Base-by-base conservation (phyloP, 2,329 filamentous ascomycete genomes). In the Epicoccum nigrum region DNA sequence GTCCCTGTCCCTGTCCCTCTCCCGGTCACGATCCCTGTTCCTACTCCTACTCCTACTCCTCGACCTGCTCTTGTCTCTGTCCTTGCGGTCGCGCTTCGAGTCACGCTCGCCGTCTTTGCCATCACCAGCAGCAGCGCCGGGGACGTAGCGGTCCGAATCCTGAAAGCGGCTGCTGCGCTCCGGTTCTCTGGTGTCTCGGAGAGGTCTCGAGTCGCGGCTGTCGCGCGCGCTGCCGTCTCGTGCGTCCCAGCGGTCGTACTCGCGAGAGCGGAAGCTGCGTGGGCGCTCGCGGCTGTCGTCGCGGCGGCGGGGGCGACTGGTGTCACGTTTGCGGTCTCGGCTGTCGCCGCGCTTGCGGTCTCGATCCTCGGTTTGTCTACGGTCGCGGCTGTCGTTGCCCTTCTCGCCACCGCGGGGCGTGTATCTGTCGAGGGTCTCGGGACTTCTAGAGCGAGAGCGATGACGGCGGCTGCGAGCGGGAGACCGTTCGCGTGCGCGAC, bases 221-320 rank as follows among this genome's bases (percentile, higher is more conserved):
- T 47, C 43, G 9, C 43, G 45, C 3, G 43, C 27, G 27, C 37
- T 31, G 3, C 49, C 38, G 21, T 52, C 43, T 13, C 63, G 62
- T 7, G 58, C 62, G 15, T 69, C 67, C 64, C 66, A 69, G 4
- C 70, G 67, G 16, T 74, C 75, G 13, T 76, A 71, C 16, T 79
- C 76, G 2, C 76, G 68, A 13, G 76, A 74, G 7, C 76, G 64
- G 13, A 76, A 76, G 49, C 74, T 60, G 3, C 60, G 61, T n/a
- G 51, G 48, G 3, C 67, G 65, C 5, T 73, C 74, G 7, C 73
- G 66, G 20, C 78, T 76, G 9, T 74, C 66, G 31, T 76, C 74
- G 7, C 74, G 60, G 30, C 56, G 54, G 32, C 59, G 58, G 15
- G 57, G 49, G 4, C 59, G 59, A n/a, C n/a, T n/a, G n/a, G n/a